phyloP scores from a whole-genome alignment of 306 rosid species.

The Aeschynomene evenia region DNA sequence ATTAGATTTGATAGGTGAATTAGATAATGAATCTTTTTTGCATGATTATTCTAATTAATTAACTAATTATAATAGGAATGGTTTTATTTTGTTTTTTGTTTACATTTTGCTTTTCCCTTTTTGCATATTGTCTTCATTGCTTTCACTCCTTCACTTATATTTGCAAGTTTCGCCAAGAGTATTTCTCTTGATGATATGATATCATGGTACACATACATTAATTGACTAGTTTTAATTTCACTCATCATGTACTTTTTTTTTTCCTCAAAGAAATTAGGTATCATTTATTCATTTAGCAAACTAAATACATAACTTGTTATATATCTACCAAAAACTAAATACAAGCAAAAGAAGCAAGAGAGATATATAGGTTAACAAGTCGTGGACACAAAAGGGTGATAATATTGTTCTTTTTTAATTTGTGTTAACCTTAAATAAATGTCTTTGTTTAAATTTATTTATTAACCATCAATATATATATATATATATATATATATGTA shows the following conservation, averaged over 20 bases:
- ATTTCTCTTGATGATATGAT: constrained; percentile 69
- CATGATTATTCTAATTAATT: no score
- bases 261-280: no score
- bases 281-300: neutral
- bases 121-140: constrained; percentile 68
- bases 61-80: neutral
- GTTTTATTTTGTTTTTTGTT: neutral
- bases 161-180: constrained; percentile 61
- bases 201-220: constrained; percentile 77
- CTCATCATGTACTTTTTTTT: neutral
- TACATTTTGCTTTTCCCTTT: neutral
- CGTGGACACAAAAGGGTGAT: neutral
- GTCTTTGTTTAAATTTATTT: no score
- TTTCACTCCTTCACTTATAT: constrained; percentile 77
- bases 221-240: neutral
- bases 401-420: neutral
- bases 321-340: no score
- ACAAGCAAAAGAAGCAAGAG: neutral
- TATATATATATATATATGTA: no score
- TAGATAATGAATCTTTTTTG: no score
- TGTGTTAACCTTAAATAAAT: neutral
- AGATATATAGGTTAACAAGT: neutral
- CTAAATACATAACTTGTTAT: no score
- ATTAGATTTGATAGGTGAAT: no score
- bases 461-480: neutral